These are phyloP conservation scores for Chrysanthemum seticuspe DNA, from an alignment of 129 eudicot genomes.

Conservation along the genomic window DNA sequence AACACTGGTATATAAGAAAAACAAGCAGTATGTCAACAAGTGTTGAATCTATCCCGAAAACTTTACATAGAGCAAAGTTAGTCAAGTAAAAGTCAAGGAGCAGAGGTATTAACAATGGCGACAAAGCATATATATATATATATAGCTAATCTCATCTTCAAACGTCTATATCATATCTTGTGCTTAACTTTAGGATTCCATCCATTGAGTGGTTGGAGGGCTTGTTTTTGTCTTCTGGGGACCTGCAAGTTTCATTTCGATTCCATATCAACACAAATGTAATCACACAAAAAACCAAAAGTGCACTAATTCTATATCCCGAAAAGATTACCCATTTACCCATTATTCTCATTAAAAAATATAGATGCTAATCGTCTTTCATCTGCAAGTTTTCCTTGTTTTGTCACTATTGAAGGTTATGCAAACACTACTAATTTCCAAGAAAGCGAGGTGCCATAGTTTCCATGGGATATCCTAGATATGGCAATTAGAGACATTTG, in stretches of 20 bases:
- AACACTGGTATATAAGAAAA: constrained; percentile 4
- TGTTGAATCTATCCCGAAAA: constrained; percentile 21
- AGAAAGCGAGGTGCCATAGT: background rate
- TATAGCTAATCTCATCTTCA: constrained; percentile 12
- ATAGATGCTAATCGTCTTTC: background rate
- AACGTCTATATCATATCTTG: background rate
- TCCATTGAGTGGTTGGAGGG: constrained; percentile 81
- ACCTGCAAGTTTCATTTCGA: constrained; percentile 38
- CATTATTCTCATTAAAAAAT: background rate
- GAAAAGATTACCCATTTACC: background rate
- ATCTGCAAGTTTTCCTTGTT: background rate
- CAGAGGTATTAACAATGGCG: constrained; percentile 32
- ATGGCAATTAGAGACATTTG: background rate
- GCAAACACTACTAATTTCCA: background rate
- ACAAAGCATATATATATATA: constrained; percentile 12
- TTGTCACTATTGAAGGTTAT: background rate
- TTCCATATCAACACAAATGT: constrained; percentile 7
- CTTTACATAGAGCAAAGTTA: constrained; percentile 32
- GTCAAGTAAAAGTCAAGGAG: background rate
- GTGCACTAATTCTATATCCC: background rate
- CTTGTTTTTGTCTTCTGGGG: constrained; percentile 63
- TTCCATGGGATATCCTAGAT: background rate
- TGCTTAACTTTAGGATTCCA: constrained; percentile 39
- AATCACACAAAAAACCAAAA: background rate
- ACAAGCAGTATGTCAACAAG: constrained; percentile 9